A percentile compares a stretch with the other conserved stretches of the same genome.
phyloP scores from a whole-genome alignment of 345 rosid genomes.

The Ceriops tagal region DNA sequence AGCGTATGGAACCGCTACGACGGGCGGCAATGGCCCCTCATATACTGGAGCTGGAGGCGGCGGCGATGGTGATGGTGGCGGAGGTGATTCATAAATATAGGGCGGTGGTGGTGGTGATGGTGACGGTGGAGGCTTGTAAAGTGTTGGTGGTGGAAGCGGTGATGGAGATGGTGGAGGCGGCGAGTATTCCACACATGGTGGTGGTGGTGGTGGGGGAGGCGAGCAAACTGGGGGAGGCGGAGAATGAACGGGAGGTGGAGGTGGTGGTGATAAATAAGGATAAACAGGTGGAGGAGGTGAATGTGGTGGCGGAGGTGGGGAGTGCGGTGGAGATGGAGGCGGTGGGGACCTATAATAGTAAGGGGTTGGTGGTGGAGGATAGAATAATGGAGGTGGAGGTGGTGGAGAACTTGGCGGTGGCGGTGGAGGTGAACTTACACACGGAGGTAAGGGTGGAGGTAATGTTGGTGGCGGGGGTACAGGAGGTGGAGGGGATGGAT shows the following conservation, averaged over 20 bases:
- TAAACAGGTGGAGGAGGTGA: slow-evolving; percentile 27
- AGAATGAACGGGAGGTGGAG: slow-evolving; percentile 42
- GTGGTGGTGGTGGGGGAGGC: slow-evolving; percentile 44
- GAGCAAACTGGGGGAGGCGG: slow-evolving; percentile 47
- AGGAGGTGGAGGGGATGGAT: slow-evolving; percentile 32
- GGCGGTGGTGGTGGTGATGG: slow-evolving; percentile 20
- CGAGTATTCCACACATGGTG: slow-evolving; percentile 29
- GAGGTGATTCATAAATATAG: slow-evolving; percentile 21
- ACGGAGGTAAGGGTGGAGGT: slow-evolving; percentile 18
- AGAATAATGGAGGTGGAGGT: slow-evolving; percentile 29
- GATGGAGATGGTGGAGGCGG: slow-evolving; percentile 39
- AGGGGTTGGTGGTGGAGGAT: slow-evolving; percentile 45
- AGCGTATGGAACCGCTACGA: slow-evolving; percentile 74
- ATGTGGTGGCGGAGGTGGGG: slow-evolving; percentile 23
- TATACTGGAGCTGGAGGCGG: slow-evolving; percentile 67
- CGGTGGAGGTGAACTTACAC: slow-evolving; percentile 31
- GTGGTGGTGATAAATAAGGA: slow-evolving; percentile 49
- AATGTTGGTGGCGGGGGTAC: slow-evolving; percentile 40
- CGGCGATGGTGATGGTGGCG: slow-evolving; percentile 36
- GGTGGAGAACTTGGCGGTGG: slow-evolving; percentile 29
- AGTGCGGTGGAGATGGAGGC: slow-evolving; percentile 46
- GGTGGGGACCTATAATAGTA: slow-evolving; percentile 46
- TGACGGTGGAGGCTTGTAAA: slow-evolving; percentile 19
- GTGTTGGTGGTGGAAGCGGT: slow-evolving; percentile 31
- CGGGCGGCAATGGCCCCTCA: slow-evolving; percentile 88